phyloP scores from a whole-genome alignment of 176 grass and related monocot species.

The Carex cristatella region DNA sequence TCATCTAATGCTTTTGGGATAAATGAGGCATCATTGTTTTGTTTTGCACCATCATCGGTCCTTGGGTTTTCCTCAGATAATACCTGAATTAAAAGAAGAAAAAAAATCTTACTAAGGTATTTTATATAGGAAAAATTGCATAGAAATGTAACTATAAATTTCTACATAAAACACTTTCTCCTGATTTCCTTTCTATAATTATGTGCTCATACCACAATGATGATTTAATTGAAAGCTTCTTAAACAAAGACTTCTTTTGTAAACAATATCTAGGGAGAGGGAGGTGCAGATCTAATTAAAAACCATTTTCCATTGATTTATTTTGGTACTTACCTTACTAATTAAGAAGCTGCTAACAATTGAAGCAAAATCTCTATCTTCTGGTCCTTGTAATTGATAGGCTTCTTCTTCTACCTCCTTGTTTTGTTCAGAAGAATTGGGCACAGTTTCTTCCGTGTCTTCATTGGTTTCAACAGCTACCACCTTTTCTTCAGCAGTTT shows the following conservation, averaged over 20 bases:
- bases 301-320: neutral
- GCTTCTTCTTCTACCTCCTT: slow-evolving; percentile 7
- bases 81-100: slow-evolving; percentile 36
- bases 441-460: neutral
- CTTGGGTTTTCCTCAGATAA: slow-evolving; percentile 31
- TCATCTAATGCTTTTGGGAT: slow-evolving; percentile 32
- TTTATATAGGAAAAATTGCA: slow-evolving; percentile 13
- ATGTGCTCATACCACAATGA: neutral
- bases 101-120: slow-evolving; percentile 14
- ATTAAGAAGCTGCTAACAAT: slow-evolving; percentile 22
- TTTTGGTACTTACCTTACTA: neutral
- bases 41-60: slow-evolving; percentile 27
- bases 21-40: slow-evolving; percentile 38
- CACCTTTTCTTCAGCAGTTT: neutral
- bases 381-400: neutral
- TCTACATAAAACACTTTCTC: neutral
- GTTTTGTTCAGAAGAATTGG: neutral
- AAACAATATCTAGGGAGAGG: neutral
- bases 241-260: neutral
- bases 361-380: slow-evolving; percentile 14
- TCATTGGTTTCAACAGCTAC: neutral
- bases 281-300: neutral
- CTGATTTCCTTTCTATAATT: neutral
- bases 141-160: neutral
- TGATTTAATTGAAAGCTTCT: neutral